These are phyloP conservation scores for Orbilia javanica DNA, from an alignment of 2,329 filamentous ascomycete genomes.

Conservation along the genomic window DNA sequence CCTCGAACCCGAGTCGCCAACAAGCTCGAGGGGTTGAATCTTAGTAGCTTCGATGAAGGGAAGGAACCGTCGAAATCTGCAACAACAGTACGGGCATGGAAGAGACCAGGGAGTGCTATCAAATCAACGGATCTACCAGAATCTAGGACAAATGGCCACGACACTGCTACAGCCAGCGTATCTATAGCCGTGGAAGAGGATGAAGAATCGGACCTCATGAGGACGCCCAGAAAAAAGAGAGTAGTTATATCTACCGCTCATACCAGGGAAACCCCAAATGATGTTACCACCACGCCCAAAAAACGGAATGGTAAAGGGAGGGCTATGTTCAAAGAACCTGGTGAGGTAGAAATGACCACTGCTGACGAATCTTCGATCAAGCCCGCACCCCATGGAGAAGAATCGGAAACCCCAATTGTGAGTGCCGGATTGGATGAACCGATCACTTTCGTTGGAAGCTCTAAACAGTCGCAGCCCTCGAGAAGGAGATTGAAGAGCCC, in stretches of 20 bases:
- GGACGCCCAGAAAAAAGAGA: constrained; percentile 63
- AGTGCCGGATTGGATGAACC: constrained; percentile 9
- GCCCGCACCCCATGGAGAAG: constrained; percentile 56
- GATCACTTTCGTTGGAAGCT: constrained; percentile 39
- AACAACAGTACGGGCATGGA: constrained; percentile 51
- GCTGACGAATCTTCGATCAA: constrained; percentile 28
- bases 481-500: constrained; percentile 58
- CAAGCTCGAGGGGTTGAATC: constrained; percentile 58
- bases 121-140: constrained; percentile 23
- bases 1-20: constrained; percentile 59
- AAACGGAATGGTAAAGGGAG: constrained; percentile 70
- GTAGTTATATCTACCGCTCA: constrained; percentile 60
- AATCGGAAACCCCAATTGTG: constrained; percentile 2
- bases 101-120: constrained; percentile 3
- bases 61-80: constrained; percentile 45
- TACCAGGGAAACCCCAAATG: constrained; percentile 62
- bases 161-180: constrained; percentile 21
- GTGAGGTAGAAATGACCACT: constrained; percentile 57
- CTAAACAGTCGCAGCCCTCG: constrained; percentile 17
- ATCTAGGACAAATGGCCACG: constrained; percentile 62
- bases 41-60: constrained; percentile 18
- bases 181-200: constrained; percentile 15
- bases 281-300: constrained; percentile 60
- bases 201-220: constrained; percentile 33
- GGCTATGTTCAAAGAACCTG: constrained; percentile 62